A percentile compares a stretch with the other conserved stretches of the same genome.
phyloP scores from a whole-genome alignment of 345 rosid species.

The Arabidopsis suecica region DNA sequence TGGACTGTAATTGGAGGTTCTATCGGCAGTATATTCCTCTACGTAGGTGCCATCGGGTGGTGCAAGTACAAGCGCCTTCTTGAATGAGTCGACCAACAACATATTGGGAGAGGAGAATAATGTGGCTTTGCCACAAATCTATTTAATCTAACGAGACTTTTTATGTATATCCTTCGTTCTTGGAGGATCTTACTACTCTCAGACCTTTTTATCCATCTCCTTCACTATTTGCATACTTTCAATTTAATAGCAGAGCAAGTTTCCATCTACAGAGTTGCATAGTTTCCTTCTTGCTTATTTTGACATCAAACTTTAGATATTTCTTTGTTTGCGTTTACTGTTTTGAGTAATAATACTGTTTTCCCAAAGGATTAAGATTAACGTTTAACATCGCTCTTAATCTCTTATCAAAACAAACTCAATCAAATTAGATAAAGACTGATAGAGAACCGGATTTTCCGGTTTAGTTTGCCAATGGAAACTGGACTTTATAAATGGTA shows the following conservation, averaged over 20 bases:
- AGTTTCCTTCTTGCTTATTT: neutral
- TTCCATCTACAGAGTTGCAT: neutral
- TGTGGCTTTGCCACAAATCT: neutral
- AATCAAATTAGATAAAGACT: too few species aligned
- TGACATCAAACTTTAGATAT: neutral
- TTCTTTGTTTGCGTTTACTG: too few species aligned
- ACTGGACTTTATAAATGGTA: too few species aligned
- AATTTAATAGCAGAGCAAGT: neutral
- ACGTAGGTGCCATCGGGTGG: constrained; percentile 83
- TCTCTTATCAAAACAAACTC: too few species aligned
- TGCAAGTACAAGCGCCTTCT: constrained; percentile 80
- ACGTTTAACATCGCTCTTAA: too few species aligned
- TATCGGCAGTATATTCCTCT: constrained; percentile 63
- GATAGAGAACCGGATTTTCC: neutral
- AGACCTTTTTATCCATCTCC: neutral
- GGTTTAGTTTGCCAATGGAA: neutral
- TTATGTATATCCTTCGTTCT: neutral
- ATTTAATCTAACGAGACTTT: neutral
- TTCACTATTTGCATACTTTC: neutral
- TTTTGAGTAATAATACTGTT: too few species aligned
- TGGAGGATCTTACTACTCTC: neutral
- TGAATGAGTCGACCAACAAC: constrained; percentile 45
- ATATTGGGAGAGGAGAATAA: constrained; percentile 15
- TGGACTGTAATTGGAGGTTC: constrained; percentile 83
- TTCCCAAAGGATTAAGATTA: too few species aligned